A percentile compares a stretch with the other conserved stretches of the same genome.
These are phyloP conservation scores for Phytophthora sp. DNA, from an alignment of 352 stramenopile species.

Conservation along the genomic window DNA sequence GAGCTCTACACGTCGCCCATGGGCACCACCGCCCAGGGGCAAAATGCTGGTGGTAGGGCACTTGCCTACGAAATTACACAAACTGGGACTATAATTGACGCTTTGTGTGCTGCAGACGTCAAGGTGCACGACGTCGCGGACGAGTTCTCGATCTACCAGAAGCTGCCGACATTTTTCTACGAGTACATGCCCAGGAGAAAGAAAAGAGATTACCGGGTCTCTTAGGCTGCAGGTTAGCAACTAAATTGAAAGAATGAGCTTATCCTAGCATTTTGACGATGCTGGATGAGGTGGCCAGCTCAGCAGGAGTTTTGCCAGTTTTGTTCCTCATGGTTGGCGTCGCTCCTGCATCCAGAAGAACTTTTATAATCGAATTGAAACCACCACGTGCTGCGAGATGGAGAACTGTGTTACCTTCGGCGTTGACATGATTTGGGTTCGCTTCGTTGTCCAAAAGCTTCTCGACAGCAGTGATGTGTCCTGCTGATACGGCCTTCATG, in stretches of 20 bases:
- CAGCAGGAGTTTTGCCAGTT: constrained; percentile 74
- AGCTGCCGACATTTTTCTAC: constrained; percentile 89
- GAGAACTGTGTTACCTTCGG: constrained; percentile 84
- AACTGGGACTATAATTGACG: background rate
- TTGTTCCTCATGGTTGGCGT: constrained; percentile 72
- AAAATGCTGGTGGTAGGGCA: constrained; percentile 35
- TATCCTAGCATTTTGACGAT: constrained; percentile 69
- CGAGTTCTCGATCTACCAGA: constrained; percentile 88
- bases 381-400: constrained; percentile 85
- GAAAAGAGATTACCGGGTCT: constrained; percentile 52
- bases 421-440: constrained; percentile 65
- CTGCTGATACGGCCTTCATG: constrained; percentile 86
- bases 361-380: constrained; percentile 73
- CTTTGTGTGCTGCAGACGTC: constrained; percentile 32
- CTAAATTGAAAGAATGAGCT: too few species aligned
- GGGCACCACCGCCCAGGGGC: constrained; percentile 21
- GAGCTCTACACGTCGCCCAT: constrained; percentile 72
- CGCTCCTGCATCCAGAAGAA: constrained; percentile 64
- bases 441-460: constrained; percentile 88
- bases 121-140: constrained; percentile 77
- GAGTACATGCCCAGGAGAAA: constrained; percentile 84
- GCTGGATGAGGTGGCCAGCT: constrained; percentile 66
- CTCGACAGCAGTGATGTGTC: constrained; percentile 82
- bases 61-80: too few species aligned
- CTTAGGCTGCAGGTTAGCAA: too few species aligned